These are phyloP conservation scores for Paramecium biaurelia DNA, from an alignment of 73 alveolate genomes.

Conservation along the genomic window DNA sequence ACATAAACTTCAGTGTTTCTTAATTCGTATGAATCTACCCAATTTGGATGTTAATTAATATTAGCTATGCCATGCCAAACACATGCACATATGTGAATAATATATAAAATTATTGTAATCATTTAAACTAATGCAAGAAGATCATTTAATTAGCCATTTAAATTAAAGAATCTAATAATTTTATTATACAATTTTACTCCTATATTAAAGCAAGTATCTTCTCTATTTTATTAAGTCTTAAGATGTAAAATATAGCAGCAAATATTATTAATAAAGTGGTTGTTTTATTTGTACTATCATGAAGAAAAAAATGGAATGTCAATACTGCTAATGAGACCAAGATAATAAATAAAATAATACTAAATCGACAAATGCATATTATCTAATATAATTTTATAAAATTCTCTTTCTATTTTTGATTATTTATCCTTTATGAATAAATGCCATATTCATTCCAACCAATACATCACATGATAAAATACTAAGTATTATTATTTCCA, in stretches of 20 bases:
- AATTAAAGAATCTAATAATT: neutral
- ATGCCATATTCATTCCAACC: constrained; percentile 37
- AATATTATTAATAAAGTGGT: neutral
- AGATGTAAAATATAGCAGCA: neutral
- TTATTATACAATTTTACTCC: neutral
- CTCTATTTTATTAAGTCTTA: neutral
- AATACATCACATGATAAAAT: neutral
- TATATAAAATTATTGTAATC: neutral
- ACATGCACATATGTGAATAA: constrained; percentile 15
- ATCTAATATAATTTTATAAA: neutral
- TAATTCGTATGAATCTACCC: neutral
- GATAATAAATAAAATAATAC: neutral
- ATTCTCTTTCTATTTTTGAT: neutral
- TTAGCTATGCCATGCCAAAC: constrained; percentile 1
- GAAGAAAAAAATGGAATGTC: neutral
- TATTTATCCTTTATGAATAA: neutral
- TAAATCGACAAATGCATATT: constrained; percentile 5
- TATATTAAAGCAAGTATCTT: neutral
- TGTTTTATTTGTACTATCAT: neutral
- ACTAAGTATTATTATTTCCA: neutral
- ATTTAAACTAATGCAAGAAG: neutral
- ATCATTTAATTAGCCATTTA: neutral
- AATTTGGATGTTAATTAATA: neutral
- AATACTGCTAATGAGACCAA: constrained; percentile 20
- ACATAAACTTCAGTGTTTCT: neutral